phyloP scores from a whole-genome alignment of 805 yeast species.

The Suhomyces sp. region DNA sequence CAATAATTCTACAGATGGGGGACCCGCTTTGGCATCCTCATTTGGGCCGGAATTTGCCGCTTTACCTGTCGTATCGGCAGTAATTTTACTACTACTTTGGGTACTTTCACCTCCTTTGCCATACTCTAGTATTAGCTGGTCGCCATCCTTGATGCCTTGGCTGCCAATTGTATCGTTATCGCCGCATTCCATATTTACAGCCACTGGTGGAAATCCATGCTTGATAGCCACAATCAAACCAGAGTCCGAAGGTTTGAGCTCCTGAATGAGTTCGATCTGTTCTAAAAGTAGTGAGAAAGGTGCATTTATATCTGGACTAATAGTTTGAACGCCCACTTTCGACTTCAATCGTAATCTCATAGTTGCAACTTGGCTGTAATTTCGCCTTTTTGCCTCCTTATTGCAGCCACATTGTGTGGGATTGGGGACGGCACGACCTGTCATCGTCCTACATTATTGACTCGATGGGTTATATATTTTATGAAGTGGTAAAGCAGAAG shows the following conservation, averaged over 20 bases:
- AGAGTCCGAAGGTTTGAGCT: conserved; percentile 5
- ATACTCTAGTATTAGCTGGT: conserved; percentile 46
- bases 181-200: conserved; percentile 28
- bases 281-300: conserved; percentile 2
- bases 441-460: not conserved
- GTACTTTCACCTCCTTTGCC: not conserved
- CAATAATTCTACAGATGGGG: not conserved
- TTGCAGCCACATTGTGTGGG: not conserved
- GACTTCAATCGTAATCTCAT: conserved; percentile 13
- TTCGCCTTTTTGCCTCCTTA: not conserved
- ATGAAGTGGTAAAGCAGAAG: not conserved
- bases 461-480: not conserved
- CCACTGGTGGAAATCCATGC: conserved; percentile 62
- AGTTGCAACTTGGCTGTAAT: not conserved
- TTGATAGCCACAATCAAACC: conserved; percentile 28
- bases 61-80: no score
- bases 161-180: conserved; percentile 25
- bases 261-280: conserved; percentile 7
- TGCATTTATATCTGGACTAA: conserved; percentile 2
- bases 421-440: not conserved
- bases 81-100: not conserved
- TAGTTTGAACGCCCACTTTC: conserved; percentile 3
- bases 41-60: no score
- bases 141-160: conserved; percentile 56
- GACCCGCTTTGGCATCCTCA: not conserved